These are phyloP conservation scores for Pyropia yezoensis DNA, from an alignment of 23 red algal species.

Conservation along the genomic window DNA sequence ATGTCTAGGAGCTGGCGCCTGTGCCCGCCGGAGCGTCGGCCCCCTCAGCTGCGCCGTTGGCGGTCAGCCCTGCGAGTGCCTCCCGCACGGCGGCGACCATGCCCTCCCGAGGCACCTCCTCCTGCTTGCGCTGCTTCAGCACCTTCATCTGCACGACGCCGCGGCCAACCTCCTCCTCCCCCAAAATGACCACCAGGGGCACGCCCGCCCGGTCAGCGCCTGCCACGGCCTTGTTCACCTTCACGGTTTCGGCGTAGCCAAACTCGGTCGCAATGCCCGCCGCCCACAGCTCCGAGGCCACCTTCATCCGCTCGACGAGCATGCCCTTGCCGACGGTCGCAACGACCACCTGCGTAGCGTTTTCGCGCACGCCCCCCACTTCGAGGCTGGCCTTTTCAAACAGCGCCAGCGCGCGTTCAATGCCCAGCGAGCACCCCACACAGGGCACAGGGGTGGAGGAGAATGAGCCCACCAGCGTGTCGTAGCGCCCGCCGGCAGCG, in stretches of 20 bases:
- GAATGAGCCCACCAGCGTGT: constrained; percentile 86
- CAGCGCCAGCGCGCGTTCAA: constrained; percentile 87
- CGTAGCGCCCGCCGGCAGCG: constrained; percentile 92
- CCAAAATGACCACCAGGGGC: constrained; percentile 75
- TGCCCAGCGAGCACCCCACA: constrained; percentile 91
- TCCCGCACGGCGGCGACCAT: too few relatives aligned
- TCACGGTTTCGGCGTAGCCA: constrained; percentile 68
- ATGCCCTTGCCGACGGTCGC: constrained; percentile 64
- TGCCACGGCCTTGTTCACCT: constrained; percentile 66
- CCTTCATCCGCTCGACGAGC: constrained; percentile 70
- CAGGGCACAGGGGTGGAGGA: constrained; percentile 54
- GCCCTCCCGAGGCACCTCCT: too few relatives aligned
- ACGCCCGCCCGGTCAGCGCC: constrained; percentile 51
- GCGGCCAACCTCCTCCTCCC: constrained; percentile 73
- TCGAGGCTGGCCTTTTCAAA: constrained; percentile 78
- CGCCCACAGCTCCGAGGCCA: constrained; percentile 78
- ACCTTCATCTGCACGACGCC: constrained; percentile 66
- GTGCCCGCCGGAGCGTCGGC: too few relatives aligned
- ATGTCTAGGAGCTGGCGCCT: too few relatives aligned
- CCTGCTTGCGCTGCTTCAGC: too few relatives aligned
- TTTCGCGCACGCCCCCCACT: constrained; percentile 34
- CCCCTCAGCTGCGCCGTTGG: too few relatives aligned
- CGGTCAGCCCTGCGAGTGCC: too few relatives aligned
- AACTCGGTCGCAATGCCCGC: constrained; percentile 73
- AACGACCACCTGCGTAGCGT: constrained; percentile 75